Conservation (phyloP, 139 green algal species). For the Chlamydomonas sp. region DNA sequence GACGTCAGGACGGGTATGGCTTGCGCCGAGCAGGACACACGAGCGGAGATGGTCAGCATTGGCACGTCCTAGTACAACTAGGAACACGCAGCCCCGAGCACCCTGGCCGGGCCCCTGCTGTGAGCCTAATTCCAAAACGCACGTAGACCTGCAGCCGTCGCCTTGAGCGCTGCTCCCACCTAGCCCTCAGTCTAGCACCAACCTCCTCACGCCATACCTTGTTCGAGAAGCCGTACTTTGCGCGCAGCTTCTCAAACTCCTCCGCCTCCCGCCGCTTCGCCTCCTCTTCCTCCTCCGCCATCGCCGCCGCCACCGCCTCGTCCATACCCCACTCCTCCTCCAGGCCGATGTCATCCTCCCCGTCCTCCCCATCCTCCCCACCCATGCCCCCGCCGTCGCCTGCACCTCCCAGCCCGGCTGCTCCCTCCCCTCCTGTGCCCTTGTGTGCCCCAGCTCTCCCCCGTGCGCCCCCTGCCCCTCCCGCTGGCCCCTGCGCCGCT, state of each 20-base stretch:
- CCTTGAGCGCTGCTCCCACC: not conserved
- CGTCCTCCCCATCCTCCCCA: not conserved
- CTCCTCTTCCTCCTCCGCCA: conserved; percentile 17
- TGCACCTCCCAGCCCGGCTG: not conserved
- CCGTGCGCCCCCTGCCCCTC: not conserved
- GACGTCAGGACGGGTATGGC: too few species aligned
- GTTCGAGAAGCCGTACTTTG: conserved; percentile 31
- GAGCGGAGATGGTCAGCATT: too few species aligned
- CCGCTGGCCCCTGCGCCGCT: not conserved
- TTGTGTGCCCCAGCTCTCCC: not conserved
- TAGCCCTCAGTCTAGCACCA: not conserved
- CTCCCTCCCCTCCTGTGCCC: not conserved
- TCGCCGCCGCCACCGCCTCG: conserved; percentile 1
- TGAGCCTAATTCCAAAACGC: too few species aligned
- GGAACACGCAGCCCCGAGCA: too few species aligned
- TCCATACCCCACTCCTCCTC: not conserved
- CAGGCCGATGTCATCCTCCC: not conserved
- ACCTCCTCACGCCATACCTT: not conserved
- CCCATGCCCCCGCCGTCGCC: not conserved
- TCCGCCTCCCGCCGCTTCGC: conserved; percentile 12
- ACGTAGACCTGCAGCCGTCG: too few species aligned
- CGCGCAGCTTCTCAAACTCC: conserved; percentile 29
- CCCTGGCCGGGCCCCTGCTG: too few species aligned
- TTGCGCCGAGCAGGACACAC: too few species aligned
- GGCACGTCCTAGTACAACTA: too few species aligned